These are phyloP conservation scores for Perilla frutescens DNA, from an alignment of 257 asterid genomes.

Conservation along the genomic window DNA sequence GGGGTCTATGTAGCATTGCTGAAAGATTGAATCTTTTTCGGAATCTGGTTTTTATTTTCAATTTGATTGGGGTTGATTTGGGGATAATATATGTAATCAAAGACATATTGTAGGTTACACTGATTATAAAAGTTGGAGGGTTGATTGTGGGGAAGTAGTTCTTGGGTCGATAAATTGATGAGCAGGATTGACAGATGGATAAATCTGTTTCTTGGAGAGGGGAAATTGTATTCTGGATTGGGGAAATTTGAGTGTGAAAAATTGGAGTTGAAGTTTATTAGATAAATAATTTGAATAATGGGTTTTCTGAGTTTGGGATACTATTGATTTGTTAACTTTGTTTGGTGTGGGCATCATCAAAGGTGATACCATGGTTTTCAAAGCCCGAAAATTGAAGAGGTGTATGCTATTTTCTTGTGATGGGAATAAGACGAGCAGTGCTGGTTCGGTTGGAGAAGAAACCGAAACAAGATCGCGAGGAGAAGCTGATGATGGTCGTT, in stretches of 20 bases:
- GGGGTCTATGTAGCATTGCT: conserved; percentile 17
- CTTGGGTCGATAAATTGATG: conserved; percentile 34
- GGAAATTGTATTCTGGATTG: conserved; percentile 9
- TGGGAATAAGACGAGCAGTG: conserved; percentile 28
- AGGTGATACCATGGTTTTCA: conserved; percentile 44
- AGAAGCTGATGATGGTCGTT: conserved; percentile 48
- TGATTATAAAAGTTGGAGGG: conserved; percentile 34
- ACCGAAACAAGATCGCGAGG: conserved; percentile 42
- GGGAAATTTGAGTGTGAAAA: conserved; percentile 21
- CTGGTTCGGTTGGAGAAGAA: conserved; percentile 41
- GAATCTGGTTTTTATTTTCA: background rate
- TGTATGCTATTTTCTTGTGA: conserved; percentile 35
- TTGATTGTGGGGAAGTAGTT: conserved; percentile 10
- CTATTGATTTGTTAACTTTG: conserved; percentile 39
- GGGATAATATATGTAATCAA: conserved; percentile 25
- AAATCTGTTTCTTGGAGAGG: conserved; percentile 25
- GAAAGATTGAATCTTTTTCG: conserved; percentile 43
- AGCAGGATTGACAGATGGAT: conserved; percentile 33
- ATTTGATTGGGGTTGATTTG: conserved; percentile 33
- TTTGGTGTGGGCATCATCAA: conserved; percentile 31
- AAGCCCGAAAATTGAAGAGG: conserved; percentile 41
- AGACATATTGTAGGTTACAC: conserved; percentile 21
- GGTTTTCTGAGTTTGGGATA: conserved; percentile 35
- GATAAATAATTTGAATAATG: background rate
- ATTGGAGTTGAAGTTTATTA: conserved; percentile 17